phyloP scores from a whole-genome alignment of 2,329 filamentous ascomycete species.

The Aspergillus floridensis region DNA sequence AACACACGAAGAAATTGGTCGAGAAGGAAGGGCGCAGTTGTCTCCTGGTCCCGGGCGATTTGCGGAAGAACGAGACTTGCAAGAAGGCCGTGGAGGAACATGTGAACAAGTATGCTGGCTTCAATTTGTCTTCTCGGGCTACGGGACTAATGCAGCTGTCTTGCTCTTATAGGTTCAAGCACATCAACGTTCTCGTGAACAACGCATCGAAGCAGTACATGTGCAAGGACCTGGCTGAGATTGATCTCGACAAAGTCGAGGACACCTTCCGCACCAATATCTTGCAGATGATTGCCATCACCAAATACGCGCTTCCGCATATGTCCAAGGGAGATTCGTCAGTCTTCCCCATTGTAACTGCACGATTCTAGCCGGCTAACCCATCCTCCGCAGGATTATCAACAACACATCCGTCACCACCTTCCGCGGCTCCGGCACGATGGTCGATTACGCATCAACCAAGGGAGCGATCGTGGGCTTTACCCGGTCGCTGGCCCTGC shows the following conservation, averaged over 20 bases:
- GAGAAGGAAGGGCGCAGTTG: conserved; percentile 52
- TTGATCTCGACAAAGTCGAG: conserved; percentile 55
- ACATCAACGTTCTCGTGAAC: conserved; percentile 55
- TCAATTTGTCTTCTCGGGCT: neutral
- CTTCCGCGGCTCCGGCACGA: conserved; percentile 51
- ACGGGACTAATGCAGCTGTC: conserved; percentile 29
- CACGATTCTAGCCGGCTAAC: neutral
- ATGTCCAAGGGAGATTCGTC: conserved; percentile 53
- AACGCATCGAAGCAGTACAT: conserved; percentile 59
- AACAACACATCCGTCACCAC: conserved; percentile 56
- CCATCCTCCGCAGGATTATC: conserved; percentile 47
- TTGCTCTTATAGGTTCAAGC: conserved; percentile 15
- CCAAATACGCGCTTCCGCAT: conserved; percentile 56
- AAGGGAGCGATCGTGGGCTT: conserved; percentile 60
- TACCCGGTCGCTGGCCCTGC: conserved; percentile 52
- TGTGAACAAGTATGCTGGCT: conserved; percentile 43
- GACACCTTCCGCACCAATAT: conserved; percentile 59
- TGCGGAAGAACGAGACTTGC: conserved; percentile 53
- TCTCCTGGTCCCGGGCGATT: conserved; percentile 49
- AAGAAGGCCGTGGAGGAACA: conserved; percentile 53
- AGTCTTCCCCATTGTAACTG: conserved; percentile 17
- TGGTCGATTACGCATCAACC: conserved; percentile 58
- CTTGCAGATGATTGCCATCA: conserved; percentile 58
- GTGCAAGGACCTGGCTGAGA: conserved; percentile 53
- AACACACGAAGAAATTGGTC: conserved; percentile 53